Evolutionary conservation across 2,329 filamentous ascomycete genomes (phyloP), one percentile per base, ranked within the genome.

Genomic region (Proliferodiscus dingleyae): DNA sequence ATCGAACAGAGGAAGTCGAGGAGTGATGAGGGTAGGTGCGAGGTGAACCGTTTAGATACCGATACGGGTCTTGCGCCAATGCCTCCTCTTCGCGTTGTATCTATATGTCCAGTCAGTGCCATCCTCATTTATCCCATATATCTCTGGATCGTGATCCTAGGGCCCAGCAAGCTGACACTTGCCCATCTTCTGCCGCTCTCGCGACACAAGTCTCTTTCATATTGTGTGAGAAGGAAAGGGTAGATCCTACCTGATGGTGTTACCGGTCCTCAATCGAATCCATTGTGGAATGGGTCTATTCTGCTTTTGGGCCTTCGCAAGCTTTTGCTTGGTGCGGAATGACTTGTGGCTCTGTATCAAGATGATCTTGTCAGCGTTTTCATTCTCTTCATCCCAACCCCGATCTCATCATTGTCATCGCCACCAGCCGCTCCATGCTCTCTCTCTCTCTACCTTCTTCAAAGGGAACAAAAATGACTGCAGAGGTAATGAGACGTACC

Each of bases 271-370:
- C 69, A 98, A 84, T 72, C 93, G 87, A 73, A 98, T 97, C 93
- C 93, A 98, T 82, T 98, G 93, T 62, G 93, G 93, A 72, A 98
- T 96, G 66, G 93, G 93, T 73, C 93, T 87, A 86, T 98, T 98
- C 82, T 97, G 91, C 85, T 95, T 97, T 83, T 97, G 91, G 72
- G 93, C 93, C 83, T 91, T 96, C 71, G 93, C 93, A 80, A 98
- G 89, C 93, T 98, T 98, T 77, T 94, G 87, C 90, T 98, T 98
- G 77, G 90, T 96, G 74, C 90, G 87, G 89, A 98, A 98, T 72
- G 90, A 88, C 86, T 98, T 98, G 81, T 98, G 89, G 85, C 86
- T 91, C 91, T 97, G 72, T 70, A 52, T n/a, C n/a, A n/a, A 49
- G 53, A 46, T 33, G 42, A 32, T 45, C 34, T 51, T 36, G 42